These are phyloP conservation scores for Trypanosoma grayi DNA, from an alignment of 208 protist species.

Conservation along the genomic window DNA sequence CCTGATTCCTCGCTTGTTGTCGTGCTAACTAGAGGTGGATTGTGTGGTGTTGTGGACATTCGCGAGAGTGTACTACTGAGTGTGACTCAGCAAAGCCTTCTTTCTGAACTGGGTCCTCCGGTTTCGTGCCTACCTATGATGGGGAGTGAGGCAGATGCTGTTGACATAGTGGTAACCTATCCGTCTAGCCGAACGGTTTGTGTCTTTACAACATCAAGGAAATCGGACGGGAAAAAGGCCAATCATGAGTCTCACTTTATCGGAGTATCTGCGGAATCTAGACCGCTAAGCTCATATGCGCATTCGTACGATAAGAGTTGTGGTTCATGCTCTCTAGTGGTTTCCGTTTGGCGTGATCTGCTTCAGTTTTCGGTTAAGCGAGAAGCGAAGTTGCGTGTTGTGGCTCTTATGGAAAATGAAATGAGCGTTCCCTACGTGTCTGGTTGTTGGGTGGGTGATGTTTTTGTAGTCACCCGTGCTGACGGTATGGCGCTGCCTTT, in stretches of 20 bases:
- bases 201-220: constrained; percentile 2
- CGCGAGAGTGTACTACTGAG: constrained; percentile 6
- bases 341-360: constrained; percentile 21
- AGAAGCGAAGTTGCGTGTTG: not conserved
- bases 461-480: constrained; percentile 21
- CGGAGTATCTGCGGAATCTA: not conserved
- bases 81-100: not conserved
- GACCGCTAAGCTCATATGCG: not conserved
- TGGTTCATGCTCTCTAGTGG: constrained; percentile 13
- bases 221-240: not conserved
- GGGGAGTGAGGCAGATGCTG: not conserved
- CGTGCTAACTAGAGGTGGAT: constrained; percentile 13
- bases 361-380: constrained; percentile 22
- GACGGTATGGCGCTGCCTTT: constrained; percentile 21
- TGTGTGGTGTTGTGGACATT: constrained; percentile 23
- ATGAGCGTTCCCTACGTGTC: constrained; percentile 24
- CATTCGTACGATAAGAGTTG: constrained; percentile 15
- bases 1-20: constrained; percentile 14
- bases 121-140: constrained; percentile 3
- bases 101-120: constrained; percentile 7
- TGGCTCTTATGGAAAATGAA: constrained; percentile 20
- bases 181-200: not conserved
- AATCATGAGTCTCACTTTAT: not conserved
- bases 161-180: constrained; percentile 22
- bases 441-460: constrained; percentile 19